phyloP scores from a whole-genome alignment of 257 asterid genomes.

The Lantana camara region DNA sequence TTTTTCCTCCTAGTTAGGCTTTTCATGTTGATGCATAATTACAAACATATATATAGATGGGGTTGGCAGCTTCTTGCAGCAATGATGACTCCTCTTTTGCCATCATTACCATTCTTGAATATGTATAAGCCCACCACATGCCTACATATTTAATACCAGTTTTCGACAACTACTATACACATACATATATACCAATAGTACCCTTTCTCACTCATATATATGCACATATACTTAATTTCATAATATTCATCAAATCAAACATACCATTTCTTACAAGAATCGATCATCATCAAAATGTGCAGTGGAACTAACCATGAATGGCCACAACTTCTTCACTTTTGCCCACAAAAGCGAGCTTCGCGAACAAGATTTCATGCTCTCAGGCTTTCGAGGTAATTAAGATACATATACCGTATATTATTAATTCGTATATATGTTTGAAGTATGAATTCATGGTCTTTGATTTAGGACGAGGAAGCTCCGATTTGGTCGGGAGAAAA shows the following conservation, averaged over 20 bases:
- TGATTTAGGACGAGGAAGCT: constrained; percentile 34
- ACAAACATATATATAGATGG: constrained; percentile 30
- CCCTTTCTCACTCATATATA: background rate
- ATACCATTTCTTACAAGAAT: too few species aligned
- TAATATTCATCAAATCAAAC: too few species aligned
- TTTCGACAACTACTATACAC: background rate
- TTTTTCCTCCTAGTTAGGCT: constrained; percentile 39
- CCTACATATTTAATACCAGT: constrained; percentile 13
- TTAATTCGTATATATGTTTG: too few species aligned
- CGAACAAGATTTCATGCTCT: constrained; percentile 38
- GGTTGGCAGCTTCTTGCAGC: constrained; percentile 48
- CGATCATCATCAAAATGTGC: too few species aligned
- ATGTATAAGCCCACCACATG: constrained; percentile 23
- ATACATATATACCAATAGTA: too few species aligned
- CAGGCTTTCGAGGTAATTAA: constrained; percentile 36
- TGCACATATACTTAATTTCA: constrained; percentile 36
- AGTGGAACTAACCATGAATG: background rate
- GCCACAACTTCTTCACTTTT: constrained; percentile 14
- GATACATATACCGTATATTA: too few species aligned
- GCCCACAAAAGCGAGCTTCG: constrained; percentile 16
- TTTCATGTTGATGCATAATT: constrained; percentile 39
- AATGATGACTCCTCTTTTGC: constrained; percentile 44
- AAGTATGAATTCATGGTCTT: too few species aligned
- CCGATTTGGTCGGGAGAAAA: constrained; percentile 36
- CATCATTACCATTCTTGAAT: constrained; percentile 61